Base-by-base conservation (phyloP, 2,329 filamentous ascomycete species). In the Stagonosporopsis chrysanthemi region DNA sequence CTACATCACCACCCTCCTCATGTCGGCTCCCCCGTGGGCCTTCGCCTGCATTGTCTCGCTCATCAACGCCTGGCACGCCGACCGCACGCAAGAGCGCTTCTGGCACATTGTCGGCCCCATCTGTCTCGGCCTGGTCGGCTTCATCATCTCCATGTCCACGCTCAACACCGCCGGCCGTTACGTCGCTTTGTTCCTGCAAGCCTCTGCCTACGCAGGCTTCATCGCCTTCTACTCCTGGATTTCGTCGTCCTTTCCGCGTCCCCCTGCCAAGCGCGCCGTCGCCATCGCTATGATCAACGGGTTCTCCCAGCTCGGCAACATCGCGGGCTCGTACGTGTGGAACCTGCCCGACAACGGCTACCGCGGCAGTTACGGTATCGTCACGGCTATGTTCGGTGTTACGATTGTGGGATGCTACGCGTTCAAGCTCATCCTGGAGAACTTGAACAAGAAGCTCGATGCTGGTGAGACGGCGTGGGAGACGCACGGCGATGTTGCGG, bases 311-410 rank as follows among this genome's bases (percentile, higher is more conserved):
- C 64, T 74, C n/a, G 71, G 72, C 15, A 75, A 75, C 38, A 70
- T 75, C 6, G 85, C 86, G 0, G 86, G 86, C 2, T 84, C 82
- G 0, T 88, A 88, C 65, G 86, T 88, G 3, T 88, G 86, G 86
- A 76, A 80, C 49, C 78, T 88, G 46, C 75, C 79, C 23, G 84
- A 81, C 0, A 82, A 88, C 60, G 86, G 86, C 0, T 88, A 81
- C 77, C 81, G 86, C 61, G 83, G 85, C 76, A 87, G 84, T 59
- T 88, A 88, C 65, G 86, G 84, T 4, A 86, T 89, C 54, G 86
- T 88, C 5, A 81, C 83, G 14, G 79, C 84, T 67, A 88, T 88
- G 86, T 88, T 88, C 66, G 84, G 84, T 3, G 64, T 86, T 38
- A 84, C 86, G 0, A 82, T 86, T 29, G 33, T 79, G 0, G 84